These are phyloP conservation scores for Trypanosoma avium DNA, from an alignment of 208 protist genomes.

Conservation along the genomic window DNA sequence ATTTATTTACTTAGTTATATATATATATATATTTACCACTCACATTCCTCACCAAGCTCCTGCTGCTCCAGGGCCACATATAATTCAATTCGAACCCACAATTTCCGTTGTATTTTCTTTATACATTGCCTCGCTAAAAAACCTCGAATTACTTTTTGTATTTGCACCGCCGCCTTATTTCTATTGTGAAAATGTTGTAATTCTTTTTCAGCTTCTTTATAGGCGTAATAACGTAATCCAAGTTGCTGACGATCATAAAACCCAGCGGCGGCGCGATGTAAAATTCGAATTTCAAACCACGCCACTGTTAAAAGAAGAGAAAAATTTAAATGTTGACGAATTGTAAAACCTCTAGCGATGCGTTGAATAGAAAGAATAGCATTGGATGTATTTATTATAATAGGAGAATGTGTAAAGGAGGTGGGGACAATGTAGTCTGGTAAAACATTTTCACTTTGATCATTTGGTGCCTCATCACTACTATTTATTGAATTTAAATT, in stretches of 20 bases:
- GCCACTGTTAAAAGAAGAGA: conserved; percentile 35
- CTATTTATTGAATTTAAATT: not conserved
- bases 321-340: conserved; percentile 39
- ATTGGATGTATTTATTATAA: conserved; percentile 10
- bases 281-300: conserved; percentile 33
- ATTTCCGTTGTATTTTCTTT: conserved; percentile 41
- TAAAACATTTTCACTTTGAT: conserved; percentile 1
- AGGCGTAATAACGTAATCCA: conserved; percentile 31
- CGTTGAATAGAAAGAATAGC: conserved; percentile 40
- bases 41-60: conserved; percentile 31
- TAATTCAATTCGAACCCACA: conserved; percentile 46
- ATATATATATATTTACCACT: no score
- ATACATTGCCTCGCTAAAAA: conserved; percentile 46
- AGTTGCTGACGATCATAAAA: conserved; percentile 33
- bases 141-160: conserved; percentile 49
- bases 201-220: conserved; percentile 20
- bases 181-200: conserved; percentile 44
- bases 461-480: not conserved
- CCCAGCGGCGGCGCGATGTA: conserved; percentile 45
- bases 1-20: no score
- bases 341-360: conserved; percentile 40
- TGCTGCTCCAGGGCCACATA: conserved; percentile 39
- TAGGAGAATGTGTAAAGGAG: conserved; percentile 9
- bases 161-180: conserved; percentile 32
- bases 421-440: conserved; percentile 23